Percentiles rank a stretch among this genome's conserved stretches.
Conservation (phyloP, 805 yeast genomes). For the Candida ulmi region DNA sequence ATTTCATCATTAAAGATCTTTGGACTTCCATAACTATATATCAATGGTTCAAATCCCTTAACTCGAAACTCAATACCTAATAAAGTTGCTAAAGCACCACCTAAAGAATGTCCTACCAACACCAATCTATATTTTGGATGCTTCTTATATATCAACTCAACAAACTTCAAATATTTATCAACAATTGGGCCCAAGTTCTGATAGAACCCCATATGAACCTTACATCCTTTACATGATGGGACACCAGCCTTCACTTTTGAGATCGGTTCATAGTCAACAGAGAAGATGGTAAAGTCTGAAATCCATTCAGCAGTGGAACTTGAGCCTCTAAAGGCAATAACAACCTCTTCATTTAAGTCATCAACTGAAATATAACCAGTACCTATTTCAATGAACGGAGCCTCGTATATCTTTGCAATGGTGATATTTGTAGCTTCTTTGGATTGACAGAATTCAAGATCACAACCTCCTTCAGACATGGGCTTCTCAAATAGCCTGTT, state of each 20-base stretch:
- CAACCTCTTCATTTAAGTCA: conserved; percentile 35
- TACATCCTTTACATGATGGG: conserved; percentile 42
- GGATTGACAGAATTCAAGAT: conserved; percentile 11
- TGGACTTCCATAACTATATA: conserved; percentile 62
- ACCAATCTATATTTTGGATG: conserved; percentile 47
- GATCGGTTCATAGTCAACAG: conserved; percentile 15
- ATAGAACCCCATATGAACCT: conserved; percentile 62
- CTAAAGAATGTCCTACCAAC: conserved; percentile 71
- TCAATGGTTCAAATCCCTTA: conserved; percentile 47
- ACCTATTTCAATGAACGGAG: conserved; percentile 28
- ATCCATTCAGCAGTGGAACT: conserved; percentile 60
- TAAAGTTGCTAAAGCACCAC: conserved; percentile 64
- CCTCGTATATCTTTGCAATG: conserved; percentile 13
- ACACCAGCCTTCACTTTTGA: conserved; percentile 5
- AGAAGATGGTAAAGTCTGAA: conserved; percentile 45
- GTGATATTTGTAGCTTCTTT: conserved; percentile 4
- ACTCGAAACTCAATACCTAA: conserved; percentile 58
- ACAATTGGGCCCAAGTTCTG: conserved; percentile 39
- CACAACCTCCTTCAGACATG: conserved; percentile 14
- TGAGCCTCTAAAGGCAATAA: conserved; percentile 65
- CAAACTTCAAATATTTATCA: conserved; percentile 17
- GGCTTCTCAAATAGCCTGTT: neutral
- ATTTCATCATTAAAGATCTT: conserved; percentile 57
- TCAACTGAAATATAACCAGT: conserved; percentile 56
- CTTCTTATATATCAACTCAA: conserved; percentile 29